Evolutionary conservation across 768 basidiomycete genomes (phyloP).

Genomic region (Boletus edulis): DNA sequence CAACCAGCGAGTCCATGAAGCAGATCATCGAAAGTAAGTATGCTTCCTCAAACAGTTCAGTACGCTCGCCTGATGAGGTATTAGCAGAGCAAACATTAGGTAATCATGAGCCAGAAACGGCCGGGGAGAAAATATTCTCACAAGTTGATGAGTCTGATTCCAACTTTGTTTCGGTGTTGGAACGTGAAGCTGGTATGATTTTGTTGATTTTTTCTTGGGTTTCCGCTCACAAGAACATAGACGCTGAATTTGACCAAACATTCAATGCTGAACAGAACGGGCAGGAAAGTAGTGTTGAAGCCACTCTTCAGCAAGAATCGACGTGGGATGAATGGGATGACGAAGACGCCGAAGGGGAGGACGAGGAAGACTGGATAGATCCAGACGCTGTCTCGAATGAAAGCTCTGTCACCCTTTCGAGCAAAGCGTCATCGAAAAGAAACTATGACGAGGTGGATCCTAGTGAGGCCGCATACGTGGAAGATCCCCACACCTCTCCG

Average conservation of each 20-base stretch:
- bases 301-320: conserved; percentile 11
- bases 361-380: conserved; percentile 44
- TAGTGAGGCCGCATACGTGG: conserved; percentile 36
- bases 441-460: conserved; percentile 46
- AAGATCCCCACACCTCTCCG: conserved; percentile 41
- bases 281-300: conserved; percentile 19
- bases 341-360: conserved; percentile 45
- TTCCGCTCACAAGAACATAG: conserved; percentile 10
- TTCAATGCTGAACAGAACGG: conserved; percentile 14
- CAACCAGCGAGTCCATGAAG: conserved; percentile 2
- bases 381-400: conserved; percentile 48
- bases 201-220: neutral
- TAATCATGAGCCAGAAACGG: conserved; percentile 12
- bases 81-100: conserved; percentile 5
- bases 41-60: neutral
- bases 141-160: conserved; percentile 29
- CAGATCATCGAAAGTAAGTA: conserved; percentile 12
- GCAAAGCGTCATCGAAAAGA: conserved; percentile 50
- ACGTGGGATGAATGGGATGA: conserved; percentile 33
- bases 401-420: conserved; percentile 56
- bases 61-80: conserved; percentile 1
- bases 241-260: conserved; percentile 28
- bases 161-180: conserved; percentile 24
- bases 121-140: conserved; percentile 4
- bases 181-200: conserved; percentile 30